Conservation (phyloP, 768 basidiomycete species). For the Suillus bovinus region DNA sequence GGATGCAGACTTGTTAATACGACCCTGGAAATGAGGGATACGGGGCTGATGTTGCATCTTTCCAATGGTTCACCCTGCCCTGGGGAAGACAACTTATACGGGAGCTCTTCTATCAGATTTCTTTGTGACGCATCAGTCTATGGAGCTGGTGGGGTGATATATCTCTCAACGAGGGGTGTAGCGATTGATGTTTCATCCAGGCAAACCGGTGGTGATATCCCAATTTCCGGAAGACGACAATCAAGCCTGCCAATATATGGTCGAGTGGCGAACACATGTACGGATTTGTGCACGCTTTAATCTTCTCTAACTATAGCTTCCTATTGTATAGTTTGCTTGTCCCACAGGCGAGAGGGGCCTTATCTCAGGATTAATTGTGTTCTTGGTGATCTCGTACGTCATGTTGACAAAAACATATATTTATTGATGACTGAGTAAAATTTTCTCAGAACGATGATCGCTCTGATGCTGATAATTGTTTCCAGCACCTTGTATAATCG, state of each 20-base stretch:
- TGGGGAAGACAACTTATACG: slow-evolving; percentile 41
- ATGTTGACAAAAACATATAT: neutral
- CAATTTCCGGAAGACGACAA: slow-evolving; percentile 65
- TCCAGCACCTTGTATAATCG: slow-evolving; percentile 77
- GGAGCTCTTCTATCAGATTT: slow-evolving; percentile 73
- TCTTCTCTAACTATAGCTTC: neutral
- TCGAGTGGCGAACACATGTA: slow-evolving; percentile 87
- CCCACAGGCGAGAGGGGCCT: slow-evolving; percentile 59
- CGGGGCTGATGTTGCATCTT: slow-evolving; percentile 56
- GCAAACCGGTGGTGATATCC: slow-evolving; percentile 56
- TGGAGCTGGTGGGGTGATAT: slow-evolving; percentile 41
- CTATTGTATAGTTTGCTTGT: slow-evolving; percentile 60
- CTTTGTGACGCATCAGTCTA: slow-evolving; percentile 71
- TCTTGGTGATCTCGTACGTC: slow-evolving; percentile 62
- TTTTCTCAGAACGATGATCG: slow-evolving; percentile 47
- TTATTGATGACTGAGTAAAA: neutral
- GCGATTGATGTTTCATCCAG: slow-evolving; percentile 22
- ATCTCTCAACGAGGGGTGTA: neutral
- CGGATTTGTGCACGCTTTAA: slow-evolving; percentile 20
- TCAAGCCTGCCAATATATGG: slow-evolving; percentile 69
- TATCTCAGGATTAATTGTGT: slow-evolving; percentile 51
- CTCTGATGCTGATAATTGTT: slow-evolving; percentile 65
- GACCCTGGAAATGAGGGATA: slow-evolving; percentile 54
- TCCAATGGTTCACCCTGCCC: slow-evolving; percentile 67
- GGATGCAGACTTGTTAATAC: slow-evolving; percentile 47